phyloP scores from a whole-genome alignment of 1,139 yeast genomes.

The Magnusiomyces ingens region DNA sequence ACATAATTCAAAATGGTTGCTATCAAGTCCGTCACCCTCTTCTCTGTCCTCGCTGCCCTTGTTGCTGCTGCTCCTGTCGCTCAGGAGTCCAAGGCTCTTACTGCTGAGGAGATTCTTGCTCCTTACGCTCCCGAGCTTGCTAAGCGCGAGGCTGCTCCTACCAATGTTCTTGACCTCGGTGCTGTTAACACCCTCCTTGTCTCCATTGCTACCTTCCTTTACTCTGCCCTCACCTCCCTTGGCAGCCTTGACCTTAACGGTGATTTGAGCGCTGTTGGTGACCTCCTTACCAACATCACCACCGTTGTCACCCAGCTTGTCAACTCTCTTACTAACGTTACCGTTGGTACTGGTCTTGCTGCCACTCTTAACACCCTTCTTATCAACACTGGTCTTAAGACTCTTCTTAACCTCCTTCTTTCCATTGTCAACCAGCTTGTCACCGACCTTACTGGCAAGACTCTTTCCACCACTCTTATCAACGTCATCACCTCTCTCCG shows the following conservation, averaged over 20 bases:
- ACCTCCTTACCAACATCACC: constrained; percentile 1
- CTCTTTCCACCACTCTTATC: neutral
- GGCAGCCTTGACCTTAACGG: neutral
- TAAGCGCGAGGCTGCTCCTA: neutral
- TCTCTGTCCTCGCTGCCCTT: no score
- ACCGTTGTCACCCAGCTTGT: constrained; percentile 1
- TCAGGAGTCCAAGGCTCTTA: neutral
- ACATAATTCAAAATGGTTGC: no score
- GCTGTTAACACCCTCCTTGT: neutral
- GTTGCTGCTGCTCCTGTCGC: constrained; percentile 1
- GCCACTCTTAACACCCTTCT: constrained; percentile 3
- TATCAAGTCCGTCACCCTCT: no score
- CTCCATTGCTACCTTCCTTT: neutral
- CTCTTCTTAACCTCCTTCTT: constrained; percentile 1
- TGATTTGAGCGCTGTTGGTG: neutral
- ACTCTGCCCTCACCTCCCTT: neutral
- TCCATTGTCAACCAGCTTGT: constrained; percentile 2
- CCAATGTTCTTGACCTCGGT: neutral
- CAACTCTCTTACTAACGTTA: neutral
- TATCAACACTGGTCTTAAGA: constrained; percentile 6
- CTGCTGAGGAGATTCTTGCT: no score
- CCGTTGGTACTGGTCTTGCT: neutral
- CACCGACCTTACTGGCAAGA: constrained; percentile 2
- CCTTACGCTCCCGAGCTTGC: neutral
- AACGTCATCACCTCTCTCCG: neutral